Conservation (phyloP, 1,284 basidiomycete species). For the Leccinum cinnamomeum region DNA sequence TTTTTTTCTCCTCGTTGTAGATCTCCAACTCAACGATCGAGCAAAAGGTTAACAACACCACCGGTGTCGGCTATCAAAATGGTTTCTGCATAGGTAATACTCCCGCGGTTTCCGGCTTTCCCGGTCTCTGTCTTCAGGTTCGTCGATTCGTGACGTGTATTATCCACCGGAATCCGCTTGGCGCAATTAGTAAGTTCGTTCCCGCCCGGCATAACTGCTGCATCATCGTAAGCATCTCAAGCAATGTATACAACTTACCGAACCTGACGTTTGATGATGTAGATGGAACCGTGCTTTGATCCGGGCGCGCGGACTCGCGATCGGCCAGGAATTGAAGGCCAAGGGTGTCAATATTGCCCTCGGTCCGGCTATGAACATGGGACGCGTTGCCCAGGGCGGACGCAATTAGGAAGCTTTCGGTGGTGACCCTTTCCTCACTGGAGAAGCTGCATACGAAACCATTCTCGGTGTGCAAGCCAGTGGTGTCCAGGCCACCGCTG, state of each 20-base stretch:
- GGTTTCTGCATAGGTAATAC: slow-evolving; percentile 48
- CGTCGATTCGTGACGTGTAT: not conserved
- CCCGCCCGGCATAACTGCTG: slow-evolving; percentile 55
- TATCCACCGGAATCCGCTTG: slow-evolving; percentile 44
- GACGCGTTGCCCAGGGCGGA: slow-evolving; percentile 46
- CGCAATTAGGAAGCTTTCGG: slow-evolving; percentile 75
- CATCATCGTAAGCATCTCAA: slow-evolving; percentile 45
- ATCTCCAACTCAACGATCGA: slow-evolving; percentile 39
- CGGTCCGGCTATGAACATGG: slow-evolving; percentile 62
- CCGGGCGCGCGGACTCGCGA: slow-evolving; percentile 61
- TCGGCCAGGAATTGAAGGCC: slow-evolving; percentile 70
- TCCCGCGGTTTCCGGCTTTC: slow-evolving; percentile 29
- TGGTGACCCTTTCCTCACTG: slow-evolving; percentile 64
- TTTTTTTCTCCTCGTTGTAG: slow-evolving; percentile 13
- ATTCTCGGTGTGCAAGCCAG: slow-evolving; percentile 61
- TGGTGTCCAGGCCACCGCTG: slow-evolving; percentile 67
- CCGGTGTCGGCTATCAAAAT: slow-evolving; percentile 39
- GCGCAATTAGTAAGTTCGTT: slow-evolving; percentile 44
- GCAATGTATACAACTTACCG: not conserved
- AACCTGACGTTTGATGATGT: not conserved
- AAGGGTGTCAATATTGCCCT: slow-evolving; percentile 71
- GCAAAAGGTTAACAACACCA: slow-evolving; percentile 44
- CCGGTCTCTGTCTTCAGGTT: slow-evolving; percentile 36
- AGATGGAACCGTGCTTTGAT: slow-evolving; percentile 46
- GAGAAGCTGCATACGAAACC: slow-evolving; percentile 62